Evolutionary conservation across 805 yeast species (phyloP).

Genomic region (Kuraishia molischiana): DNA sequence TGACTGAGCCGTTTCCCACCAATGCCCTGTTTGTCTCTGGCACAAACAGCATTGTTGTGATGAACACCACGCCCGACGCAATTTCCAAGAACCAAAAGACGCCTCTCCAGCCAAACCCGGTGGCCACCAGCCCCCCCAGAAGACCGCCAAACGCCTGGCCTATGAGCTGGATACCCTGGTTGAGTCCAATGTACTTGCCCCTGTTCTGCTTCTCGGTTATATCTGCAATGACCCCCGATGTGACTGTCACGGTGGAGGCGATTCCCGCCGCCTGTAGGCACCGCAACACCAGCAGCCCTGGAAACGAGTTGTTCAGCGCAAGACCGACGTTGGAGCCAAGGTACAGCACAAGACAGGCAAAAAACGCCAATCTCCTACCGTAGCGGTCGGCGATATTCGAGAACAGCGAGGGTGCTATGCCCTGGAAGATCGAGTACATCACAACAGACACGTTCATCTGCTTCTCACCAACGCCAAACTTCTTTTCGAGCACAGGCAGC

Average conservation of each 20-base stretch:
- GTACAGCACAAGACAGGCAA: constrained; percentile 45
- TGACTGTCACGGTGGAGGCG: constrained; percentile 65
- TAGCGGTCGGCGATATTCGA: constrained; percentile 58
- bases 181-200: constrained; percentile 61
- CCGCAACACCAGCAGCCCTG: constrained; percentile 53
- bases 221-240: constrained; percentile 68
- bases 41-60: constrained; percentile 25
- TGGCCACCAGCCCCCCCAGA: constrained; percentile 46
- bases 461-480: constrained; percentile 48
- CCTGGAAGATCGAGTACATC: constrained; percentile 69
- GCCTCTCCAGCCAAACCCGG: constrained; percentile 60
- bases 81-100: constrained; percentile 70
- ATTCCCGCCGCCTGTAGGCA: constrained; percentile 70
- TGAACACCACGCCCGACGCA: constrained; percentile 39
- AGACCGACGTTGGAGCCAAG: constrained; percentile 57
- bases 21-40: constrained; percentile 72
- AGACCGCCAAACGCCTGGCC: constrained; percentile 79
- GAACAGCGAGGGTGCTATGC: constrained; percentile 63
- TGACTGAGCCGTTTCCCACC: constrained; percentile 67
- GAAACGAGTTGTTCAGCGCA: constrained; percentile 46
- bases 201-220: constrained; percentile 53
- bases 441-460: constrained; percentile 65
- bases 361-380: constrained; percentile 65
- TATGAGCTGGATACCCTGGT: constrained; percentile 54
- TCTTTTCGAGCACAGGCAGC: constrained; percentile 40